These are phyloP conservation scores for Lactifluus hygrophoroides DNA, from an alignment of 768 basidiomycete genomes.

Conservation along the genomic window DNA sequence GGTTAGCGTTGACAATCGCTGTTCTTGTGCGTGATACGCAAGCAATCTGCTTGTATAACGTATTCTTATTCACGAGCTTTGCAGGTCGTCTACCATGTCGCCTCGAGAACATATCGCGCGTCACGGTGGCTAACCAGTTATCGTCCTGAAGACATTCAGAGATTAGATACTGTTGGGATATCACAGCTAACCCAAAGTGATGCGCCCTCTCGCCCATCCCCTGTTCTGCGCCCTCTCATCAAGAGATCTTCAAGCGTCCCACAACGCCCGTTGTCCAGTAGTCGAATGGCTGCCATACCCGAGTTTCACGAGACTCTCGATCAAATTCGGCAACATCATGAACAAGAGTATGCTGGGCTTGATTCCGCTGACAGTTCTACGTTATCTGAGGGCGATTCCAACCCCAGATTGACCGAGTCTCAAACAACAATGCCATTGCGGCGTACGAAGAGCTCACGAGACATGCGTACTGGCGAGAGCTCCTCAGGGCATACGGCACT, in stretches of 20 bases:
- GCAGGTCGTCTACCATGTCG: conserved; percentile 3
- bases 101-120: not conserved
- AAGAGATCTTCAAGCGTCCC: not conserved
- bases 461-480: not conserved
- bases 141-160: not conserved
- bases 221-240: not conserved
- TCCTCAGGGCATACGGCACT: not conserved
- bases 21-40: conserved; percentile 41
- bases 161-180: not conserved
- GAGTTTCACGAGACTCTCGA: conserved; percentile 2
- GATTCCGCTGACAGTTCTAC: conserved; percentile 5
- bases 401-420: conserved; percentile 3
- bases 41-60: not conserved
- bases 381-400: conserved; percentile 11
- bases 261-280: conserved; percentile 10
- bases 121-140: not conserved
- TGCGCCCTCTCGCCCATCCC: conserved; percentile 1
- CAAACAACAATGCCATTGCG: not conserved
- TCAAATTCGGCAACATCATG: not conserved
- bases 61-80: not conserved
- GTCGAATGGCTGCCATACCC: conserved; percentile 12
- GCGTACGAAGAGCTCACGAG: conserved; percentile 2
- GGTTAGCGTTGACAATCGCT: conserved; percentile 43
- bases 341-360: not conserved
- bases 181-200: not conserved